A percentile compares a stretch with the other conserved stretches of the same genome.
These are phyloP conservation scores for Beauveria caledonica DNA, from an alignment of 2,329 filamentous ascomycete genomes.

Conservation along the genomic window DNA sequence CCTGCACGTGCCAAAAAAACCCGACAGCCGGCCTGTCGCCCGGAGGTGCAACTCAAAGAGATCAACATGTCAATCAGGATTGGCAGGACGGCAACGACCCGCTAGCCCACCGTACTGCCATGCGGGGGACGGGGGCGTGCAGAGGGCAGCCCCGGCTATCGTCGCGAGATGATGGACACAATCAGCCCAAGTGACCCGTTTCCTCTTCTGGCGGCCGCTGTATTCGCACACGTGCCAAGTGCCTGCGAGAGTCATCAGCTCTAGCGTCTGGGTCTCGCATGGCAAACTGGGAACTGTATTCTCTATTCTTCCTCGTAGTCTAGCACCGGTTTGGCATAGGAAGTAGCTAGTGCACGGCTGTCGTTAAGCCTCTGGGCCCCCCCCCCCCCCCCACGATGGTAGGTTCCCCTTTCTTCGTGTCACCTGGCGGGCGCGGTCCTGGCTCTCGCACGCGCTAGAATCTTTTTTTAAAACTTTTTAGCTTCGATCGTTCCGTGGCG, in stretches of 20 bases:
- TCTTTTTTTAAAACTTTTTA: neutral
- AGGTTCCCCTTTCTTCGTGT: neutral
- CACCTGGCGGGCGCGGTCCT: neutral
- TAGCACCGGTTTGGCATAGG: neutral
- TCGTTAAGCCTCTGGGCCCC: neutral
- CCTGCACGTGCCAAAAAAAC: neutral
- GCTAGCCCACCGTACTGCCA: neutral
- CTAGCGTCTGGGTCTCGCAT: neutral
- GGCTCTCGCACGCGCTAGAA: constrained; percentile 1
- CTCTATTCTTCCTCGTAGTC: neutral
- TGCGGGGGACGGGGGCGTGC: neutral
- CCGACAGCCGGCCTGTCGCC: neutral
- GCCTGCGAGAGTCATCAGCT: neutral
- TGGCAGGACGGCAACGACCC: neutral
- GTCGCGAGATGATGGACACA: no score
- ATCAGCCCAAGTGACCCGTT: no score
- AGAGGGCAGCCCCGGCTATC: neutral
- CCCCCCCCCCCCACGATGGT: neutral
- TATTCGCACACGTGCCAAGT: no score
- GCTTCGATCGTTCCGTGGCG: neutral
- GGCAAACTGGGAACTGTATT: neutral
- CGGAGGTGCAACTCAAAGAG: neutral
- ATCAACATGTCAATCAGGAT: neutral
- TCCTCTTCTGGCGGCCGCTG: no score
- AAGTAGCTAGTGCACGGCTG: neutral